Evolutionary conservation across 73 alveolate genomes (phyloP).

Genomic region (Uronychia setigera): DNA sequence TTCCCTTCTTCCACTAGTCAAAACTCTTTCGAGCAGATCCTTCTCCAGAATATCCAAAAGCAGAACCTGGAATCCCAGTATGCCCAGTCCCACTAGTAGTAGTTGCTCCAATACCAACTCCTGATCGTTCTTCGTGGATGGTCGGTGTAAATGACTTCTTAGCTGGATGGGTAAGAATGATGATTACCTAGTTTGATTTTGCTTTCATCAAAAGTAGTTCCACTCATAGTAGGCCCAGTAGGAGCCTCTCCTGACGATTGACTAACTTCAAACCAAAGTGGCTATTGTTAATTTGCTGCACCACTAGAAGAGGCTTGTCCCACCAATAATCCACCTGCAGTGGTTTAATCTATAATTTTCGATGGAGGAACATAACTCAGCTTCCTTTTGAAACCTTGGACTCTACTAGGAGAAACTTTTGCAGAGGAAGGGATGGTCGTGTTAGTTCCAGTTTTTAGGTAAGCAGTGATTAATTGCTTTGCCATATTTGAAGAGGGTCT

Average conservation of each 20-base stretch:
- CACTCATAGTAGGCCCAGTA: no score
- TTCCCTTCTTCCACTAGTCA: not conserved
- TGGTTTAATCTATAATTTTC: no score
- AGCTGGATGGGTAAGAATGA: not conserved
- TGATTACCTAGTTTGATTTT: not conserved
- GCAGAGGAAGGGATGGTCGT: not conserved
- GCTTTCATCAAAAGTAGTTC: not conserved
- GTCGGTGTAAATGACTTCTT: not conserved
- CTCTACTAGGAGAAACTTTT: not conserved
- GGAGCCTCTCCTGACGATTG: not conserved
- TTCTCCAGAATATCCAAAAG: no score
- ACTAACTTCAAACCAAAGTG: not conserved
- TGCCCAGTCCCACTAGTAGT: not conserved
- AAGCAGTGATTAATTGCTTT: not conserved
- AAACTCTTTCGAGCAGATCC: not conserved
- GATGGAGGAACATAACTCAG: not conserved
- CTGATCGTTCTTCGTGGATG: not conserved
- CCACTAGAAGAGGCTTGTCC: no score
- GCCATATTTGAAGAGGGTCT: conserved; percentile 3
- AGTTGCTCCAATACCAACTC: not conserved
- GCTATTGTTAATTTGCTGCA: no score
- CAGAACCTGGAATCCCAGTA: no score
- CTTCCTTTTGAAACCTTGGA: conserved; percentile 1
- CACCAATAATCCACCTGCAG: no score
- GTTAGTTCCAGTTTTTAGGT: not conserved